Conservation (phyloP, 2,329 filamentous ascomycete species). For the Botrytis elliptica region DNA sequence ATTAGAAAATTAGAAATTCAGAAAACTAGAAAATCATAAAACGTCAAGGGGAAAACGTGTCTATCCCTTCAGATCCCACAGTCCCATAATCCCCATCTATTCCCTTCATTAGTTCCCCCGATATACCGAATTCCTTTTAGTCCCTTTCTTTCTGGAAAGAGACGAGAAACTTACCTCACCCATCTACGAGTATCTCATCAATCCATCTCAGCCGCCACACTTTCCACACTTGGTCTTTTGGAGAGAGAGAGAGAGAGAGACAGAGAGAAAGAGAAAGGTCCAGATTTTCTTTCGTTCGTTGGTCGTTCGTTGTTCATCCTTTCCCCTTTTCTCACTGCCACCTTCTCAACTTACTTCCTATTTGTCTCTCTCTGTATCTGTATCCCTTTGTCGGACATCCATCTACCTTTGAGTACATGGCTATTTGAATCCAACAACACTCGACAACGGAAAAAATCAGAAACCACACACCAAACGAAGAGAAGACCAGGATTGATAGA, state of each 20-base stretch:
- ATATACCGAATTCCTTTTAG: constrained; percentile 7
- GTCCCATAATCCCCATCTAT: background rate
- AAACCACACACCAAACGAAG: background rate
- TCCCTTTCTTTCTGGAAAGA: background rate
- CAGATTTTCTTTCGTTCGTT: background rate
- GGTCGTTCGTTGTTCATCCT: background rate
- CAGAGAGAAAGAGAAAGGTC: background rate
- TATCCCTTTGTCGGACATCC: no score
- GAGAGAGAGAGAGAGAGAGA: background rate
- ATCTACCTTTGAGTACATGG: background rate
- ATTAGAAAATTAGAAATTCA: background rate
- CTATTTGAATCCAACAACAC: background rate
- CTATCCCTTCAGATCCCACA: background rate
- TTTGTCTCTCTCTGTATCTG: background rate
- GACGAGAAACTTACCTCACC: background rate
- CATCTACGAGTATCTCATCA: background rate
- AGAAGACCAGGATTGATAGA: background rate
- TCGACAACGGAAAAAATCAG: background rate
- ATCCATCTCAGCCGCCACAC: background rate
- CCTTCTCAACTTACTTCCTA: background rate
- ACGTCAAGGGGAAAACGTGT: constrained; percentile 5
- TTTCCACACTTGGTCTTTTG: background rate
- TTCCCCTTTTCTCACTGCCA: background rate
- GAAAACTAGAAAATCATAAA: background rate
- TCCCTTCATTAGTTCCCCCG: background rate